phyloP scores from a whole-genome alignment of 805 yeast genomes.

The Pichia insulana region DNA sequence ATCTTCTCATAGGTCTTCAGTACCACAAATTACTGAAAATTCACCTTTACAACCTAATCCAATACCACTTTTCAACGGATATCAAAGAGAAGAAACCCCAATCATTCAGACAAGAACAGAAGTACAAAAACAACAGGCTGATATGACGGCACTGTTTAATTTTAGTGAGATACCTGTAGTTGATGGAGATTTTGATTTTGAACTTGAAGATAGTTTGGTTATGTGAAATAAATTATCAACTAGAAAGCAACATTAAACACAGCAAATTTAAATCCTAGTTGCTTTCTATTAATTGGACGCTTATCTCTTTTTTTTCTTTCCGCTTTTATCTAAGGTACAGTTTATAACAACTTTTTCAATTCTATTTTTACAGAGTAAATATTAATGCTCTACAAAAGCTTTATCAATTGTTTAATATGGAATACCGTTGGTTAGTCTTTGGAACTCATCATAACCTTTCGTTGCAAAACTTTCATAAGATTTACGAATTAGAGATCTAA shows the following conservation, averaged over 20 bases:
- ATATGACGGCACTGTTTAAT: constrained; percentile 2
- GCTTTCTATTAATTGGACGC: not conserved
- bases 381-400: too few relatives aligned
- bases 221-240: not conserved
- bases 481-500: constrained; percentile 68
- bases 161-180: constrained; percentile 4
- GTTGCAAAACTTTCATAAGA: constrained; percentile 85
- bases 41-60: not conserved
- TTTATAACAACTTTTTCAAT: too few relatives aligned
- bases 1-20: too few relatives aligned
- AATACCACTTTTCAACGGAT: too few relatives aligned
- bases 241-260: not conserved
- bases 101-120: not conserved
- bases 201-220: constrained; percentile 10
- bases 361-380: not conserved
- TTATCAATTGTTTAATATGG: constrained; percentile 59
- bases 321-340: not conserved
- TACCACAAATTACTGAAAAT: not conserved
- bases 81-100: not conserved
- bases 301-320: not conserved
- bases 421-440: constrained; percentile 90
- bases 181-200: constrained; percentile 6
- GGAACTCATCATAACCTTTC: constrained; percentile 96
- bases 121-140: not conserved
- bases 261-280: not conserved